phyloP scores from a whole-genome alignment of 495 filamentous ascomycete species.

The Paragyromitra xinjiangensis region DNA sequence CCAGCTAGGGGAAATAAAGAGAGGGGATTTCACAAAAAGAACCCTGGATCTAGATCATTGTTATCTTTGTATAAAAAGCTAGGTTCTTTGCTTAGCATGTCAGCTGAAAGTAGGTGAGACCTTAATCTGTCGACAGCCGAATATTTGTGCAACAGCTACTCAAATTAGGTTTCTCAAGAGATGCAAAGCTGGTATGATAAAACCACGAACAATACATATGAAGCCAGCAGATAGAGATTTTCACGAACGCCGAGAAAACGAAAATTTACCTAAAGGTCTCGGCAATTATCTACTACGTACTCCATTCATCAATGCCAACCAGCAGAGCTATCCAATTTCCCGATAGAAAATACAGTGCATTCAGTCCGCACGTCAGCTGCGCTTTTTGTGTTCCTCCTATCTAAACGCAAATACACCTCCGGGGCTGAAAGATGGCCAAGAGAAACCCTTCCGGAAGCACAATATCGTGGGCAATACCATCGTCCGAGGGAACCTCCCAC shows the following conservation, averaged over 20 bases:
- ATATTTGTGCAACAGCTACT: too few relatives aligned
- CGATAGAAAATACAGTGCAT: background rate
- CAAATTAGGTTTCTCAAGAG: background rate
- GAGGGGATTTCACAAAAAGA: background rate
- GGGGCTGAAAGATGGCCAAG: background rate
- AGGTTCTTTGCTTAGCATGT: background rate
- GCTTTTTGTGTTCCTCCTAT: background rate
- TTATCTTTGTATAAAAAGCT: slow-evolving; percentile 3
- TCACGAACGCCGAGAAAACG: background rate
- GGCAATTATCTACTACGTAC: background rate
- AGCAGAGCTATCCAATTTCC: background rate
- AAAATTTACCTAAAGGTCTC: background rate
- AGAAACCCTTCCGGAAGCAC: background rate
- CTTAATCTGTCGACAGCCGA: too few relatives aligned
- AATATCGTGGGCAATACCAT: background rate
- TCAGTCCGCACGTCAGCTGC: background rate
- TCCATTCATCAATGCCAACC: too few relatives aligned
- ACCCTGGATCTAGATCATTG: background rate
- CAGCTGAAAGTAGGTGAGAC: slow-evolving; percentile 19
- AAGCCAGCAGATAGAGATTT: background rate
- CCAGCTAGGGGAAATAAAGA: slow-evolving; percentile 2
- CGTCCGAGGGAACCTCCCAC: background rate
- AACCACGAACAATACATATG: background rate
- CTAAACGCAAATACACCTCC: background rate
- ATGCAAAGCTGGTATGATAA: background rate